Percentiles rank a stretch among this genome's conserved stretches.
Conservation (phyloP, 768 basidiomycete genomes). For the Boletus tomentosulus region DNA sequence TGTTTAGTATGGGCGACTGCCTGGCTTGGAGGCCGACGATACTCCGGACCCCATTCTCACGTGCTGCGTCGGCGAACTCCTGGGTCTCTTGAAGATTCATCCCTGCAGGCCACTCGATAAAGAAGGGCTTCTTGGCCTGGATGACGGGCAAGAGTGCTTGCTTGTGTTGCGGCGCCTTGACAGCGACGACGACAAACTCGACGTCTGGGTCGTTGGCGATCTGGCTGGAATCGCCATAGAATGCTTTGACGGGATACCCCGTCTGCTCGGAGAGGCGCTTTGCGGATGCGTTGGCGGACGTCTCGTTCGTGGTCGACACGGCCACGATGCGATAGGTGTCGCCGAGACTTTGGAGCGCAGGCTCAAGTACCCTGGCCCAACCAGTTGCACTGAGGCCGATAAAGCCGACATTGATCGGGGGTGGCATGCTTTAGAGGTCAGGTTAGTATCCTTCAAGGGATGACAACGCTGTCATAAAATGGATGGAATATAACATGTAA, state of each 20-base stretch:
- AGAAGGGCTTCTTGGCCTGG: constrained; percentile 12
- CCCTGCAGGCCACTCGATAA: constrained; percentile 12
- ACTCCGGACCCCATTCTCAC: constrained; percentile 3
- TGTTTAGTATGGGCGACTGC: constrained; percentile 5
- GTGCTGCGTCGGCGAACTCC: constrained; percentile 7
- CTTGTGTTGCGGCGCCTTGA: constrained; percentile 8
- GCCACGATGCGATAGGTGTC: constrained; percentile 11
- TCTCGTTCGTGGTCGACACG: constrained; percentile 8
- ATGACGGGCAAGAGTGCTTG: constrained; percentile 8
- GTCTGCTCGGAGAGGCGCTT: constrained; percentile 5
- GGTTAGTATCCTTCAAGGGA: too few relatives aligned
- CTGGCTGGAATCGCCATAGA: constrained; percentile 9
- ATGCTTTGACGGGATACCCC: constrained; percentile 5
- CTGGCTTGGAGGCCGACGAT: constrained; percentile 6
- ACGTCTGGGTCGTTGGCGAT: constrained; percentile 15
- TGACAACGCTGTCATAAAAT: too few relatives aligned
- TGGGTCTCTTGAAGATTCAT: constrained; percentile 6
- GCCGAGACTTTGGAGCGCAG: constrained; percentile 5
- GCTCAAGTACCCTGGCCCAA: constrained; percentile 7
- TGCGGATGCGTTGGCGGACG: constrained; percentile 6
- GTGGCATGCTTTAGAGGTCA: neutral
- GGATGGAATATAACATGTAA: too few relatives aligned
- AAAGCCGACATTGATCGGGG: constrained; percentile 6
- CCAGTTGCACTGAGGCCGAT: constrained; percentile 6
- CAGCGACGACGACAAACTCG: constrained; percentile 10